Base-by-base conservation (phyloP, 306 rosid species). In the Citrullus amarus region DNA sequence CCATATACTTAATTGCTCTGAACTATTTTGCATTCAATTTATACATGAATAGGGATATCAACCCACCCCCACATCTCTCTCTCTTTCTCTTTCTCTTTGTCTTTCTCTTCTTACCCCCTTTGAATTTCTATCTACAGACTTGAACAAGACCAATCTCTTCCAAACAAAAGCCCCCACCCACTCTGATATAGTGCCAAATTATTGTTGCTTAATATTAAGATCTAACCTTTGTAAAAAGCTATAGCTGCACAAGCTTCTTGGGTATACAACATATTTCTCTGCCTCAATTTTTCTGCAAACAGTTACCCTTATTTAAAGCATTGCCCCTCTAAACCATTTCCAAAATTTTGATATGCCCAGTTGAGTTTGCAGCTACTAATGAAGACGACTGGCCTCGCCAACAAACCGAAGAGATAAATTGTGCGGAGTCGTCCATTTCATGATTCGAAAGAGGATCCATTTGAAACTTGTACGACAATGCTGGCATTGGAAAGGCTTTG, bases 401-500 rank as follows among this genome's bases (percentile, higher is more conserved):
- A 83, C 97, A 92, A 81, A 92, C 90, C 0, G 98, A 92, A 13
- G 99, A 96, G 80, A 96, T 89, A 46, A 96, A 96, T 72, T 90
- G 99, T 2, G 91, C 70, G 6, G 92, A 56, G 15, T 90, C 97
- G 16, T 91, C 98, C 78, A 87, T 84, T 77, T 90, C 97, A 0
- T 87, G 86, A 50, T 97, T 89, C 1, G 97, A 90, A 59, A 86
- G 83, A 20, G 95, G 89, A 80, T 96, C 96, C 14, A 92, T 87
- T 46, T 91, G 90, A 86, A 90, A 96, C 86, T 96, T 91, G 89
- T 86, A 91, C 72, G 96, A 91, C 83, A 92, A 84, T 50, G 92
- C 97, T 2, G 98, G 97, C 97, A 96, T 96, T 61, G 99, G 97
- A 78, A 96, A 96, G 70, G 93, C 97, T 84, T 96, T 96, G 89